Conservation (phyloP, 805 yeast genomes). For the Nematodospora valgi region DNA sequence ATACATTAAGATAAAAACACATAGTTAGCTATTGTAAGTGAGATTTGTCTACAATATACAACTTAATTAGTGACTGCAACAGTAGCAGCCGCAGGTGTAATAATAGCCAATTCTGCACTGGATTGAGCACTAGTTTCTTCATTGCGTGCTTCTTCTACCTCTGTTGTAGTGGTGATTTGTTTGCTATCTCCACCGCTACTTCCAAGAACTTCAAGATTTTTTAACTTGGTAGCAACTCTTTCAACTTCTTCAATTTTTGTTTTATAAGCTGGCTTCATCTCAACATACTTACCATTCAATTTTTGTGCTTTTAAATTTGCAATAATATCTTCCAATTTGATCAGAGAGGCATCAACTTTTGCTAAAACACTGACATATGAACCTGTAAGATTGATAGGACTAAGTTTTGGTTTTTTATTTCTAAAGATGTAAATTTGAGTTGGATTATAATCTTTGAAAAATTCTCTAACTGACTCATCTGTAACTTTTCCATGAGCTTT, state of each 20-base stretch:
- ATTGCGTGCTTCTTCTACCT: not conserved
- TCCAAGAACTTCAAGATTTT: slow-evolving; percentile 2
- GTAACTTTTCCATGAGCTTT: slow-evolving; percentile 36
- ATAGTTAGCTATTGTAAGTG: no score
- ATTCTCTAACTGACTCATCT: slow-evolving; percentile 43
- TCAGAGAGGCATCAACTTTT: slow-evolving; percentile 38
- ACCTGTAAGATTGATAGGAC: slow-evolving; percentile 28
- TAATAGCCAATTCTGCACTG: no score
- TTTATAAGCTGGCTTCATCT: slow-evolving; percentile 37
- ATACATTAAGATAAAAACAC: not conserved
- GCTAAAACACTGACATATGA: slow-evolving; percentile 48
- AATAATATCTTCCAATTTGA: slow-evolving; percentile 42
- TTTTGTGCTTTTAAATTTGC: slow-evolving; percentile 33
- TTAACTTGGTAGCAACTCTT: slow-evolving; percentile 25
- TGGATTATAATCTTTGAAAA: slow-evolving; percentile 44
- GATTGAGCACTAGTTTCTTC: no score
- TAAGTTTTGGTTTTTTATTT: slow-evolving; percentile 25
- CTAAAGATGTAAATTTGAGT: slow-evolving; percentile 46
- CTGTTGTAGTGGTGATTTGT: not conserved
- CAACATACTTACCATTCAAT: slow-evolving; percentile 32
- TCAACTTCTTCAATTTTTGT: slow-evolving; percentile 44
- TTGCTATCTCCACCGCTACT: not conserved
- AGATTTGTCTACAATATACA: not conserved
- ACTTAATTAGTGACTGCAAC: not conserved
- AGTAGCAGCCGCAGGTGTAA: not conserved